These are phyloP conservation scores for Colletotrichum somersetense DNA, from an alignment of 2,329 filamentous ascomycete genomes.

Conservation along the genomic window DNA sequence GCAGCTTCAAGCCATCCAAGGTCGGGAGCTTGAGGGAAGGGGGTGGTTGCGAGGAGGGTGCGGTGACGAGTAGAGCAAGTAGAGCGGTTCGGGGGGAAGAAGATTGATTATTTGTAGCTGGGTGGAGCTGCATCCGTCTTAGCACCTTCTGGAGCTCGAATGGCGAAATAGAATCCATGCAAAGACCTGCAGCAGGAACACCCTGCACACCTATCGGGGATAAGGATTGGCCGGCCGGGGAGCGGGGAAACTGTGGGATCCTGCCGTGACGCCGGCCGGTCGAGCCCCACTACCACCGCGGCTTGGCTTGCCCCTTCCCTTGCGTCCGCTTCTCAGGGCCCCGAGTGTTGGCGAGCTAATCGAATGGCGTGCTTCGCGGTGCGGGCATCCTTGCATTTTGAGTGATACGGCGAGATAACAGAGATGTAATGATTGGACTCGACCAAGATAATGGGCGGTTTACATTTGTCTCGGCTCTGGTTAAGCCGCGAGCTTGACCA, in stretches of 20 bases:
- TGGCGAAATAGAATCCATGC: slow-evolving; percentile 39
- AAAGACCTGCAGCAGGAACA: slow-evolving; percentile 36
- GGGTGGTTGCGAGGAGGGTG: slow-evolving; percentile 6
- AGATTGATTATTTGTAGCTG: slow-evolving; percentile 29
- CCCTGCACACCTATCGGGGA: slow-evolving; percentile 31
- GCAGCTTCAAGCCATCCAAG: slow-evolving; percentile 3
- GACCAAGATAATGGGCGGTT: background rate
- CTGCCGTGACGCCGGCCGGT: slow-evolving; percentile 21
- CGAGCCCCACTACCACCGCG: slow-evolving; percentile 29
- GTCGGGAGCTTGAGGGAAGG: slow-evolving; percentile 14
- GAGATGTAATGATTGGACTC: slow-evolving; percentile 4
- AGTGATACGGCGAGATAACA: background rate
- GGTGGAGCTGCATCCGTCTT: slow-evolving; percentile 32
- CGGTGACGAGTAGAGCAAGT: background rate
- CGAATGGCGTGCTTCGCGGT: background rate
- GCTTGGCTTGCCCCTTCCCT: background rate
- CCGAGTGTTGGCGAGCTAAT: slow-evolving; percentile 13
- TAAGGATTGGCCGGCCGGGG: slow-evolving; percentile 41
- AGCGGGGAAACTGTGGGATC: slow-evolving; percentile 27
- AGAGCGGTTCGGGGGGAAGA: background rate
- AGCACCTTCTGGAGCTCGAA: slow-evolving; percentile 40
- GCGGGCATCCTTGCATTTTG: slow-evolving; percentile 17
- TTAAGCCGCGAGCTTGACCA: background rate
- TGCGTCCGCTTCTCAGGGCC: slow-evolving; percentile 16
- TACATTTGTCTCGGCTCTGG: background rate